phyloP scores from a whole-genome alignment of 2,329 filamentous ascomycete species.

The Fusarium nodosum region DNA sequence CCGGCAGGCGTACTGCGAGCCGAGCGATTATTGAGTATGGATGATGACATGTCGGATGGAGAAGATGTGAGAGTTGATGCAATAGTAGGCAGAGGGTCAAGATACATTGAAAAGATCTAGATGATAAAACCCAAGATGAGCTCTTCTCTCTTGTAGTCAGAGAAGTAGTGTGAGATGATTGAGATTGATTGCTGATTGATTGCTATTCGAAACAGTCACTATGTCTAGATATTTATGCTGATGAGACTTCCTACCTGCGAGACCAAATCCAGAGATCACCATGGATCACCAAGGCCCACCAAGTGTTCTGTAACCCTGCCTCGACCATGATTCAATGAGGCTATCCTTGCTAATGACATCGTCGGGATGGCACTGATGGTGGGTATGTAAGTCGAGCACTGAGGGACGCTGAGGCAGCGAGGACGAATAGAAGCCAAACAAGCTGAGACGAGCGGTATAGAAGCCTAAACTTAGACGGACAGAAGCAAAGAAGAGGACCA shows the following conservation, averaged over 20 bases:
- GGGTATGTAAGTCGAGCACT: constrained; percentile 36
- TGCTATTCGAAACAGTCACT: constrained; percentile 12
- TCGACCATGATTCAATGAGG: constrained; percentile 41
- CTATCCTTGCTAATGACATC: constrained; percentile 48
- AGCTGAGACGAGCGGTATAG: constrained; percentile 25
- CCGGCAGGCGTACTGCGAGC: constrained; percentile 46
- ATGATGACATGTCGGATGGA: constrained; percentile 42
- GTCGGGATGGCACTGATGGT: constrained; percentile 28
- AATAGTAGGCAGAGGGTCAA: constrained; percentile 36
- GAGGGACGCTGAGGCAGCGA: constrained; percentile 30
- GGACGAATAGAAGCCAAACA: constrained; percentile 10
- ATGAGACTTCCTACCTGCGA: constrained; percentile 4
- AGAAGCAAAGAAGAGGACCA: constrained; percentile 29
- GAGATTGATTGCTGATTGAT: constrained; percentile 14
- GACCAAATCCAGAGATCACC: constrained; percentile 25
- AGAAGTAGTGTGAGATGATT: constrained; percentile 10
- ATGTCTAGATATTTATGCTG: constrained; percentile 44
- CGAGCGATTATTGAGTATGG: constrained; percentile 38
- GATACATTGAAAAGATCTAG: constrained; percentile 29
- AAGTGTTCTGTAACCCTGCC: constrained; percentile 25
- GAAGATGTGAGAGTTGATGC: constrained; percentile 32
- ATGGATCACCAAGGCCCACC: constrained; percentile 14
- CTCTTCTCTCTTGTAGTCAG: constrained; percentile 17
- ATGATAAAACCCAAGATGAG: constrained; percentile 9
- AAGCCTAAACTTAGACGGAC: constrained; percentile 21